Evolutionary conservation across 169 alveolate genomes (phyloP).

Genomic region (Plasmodium gonderi): DNA sequence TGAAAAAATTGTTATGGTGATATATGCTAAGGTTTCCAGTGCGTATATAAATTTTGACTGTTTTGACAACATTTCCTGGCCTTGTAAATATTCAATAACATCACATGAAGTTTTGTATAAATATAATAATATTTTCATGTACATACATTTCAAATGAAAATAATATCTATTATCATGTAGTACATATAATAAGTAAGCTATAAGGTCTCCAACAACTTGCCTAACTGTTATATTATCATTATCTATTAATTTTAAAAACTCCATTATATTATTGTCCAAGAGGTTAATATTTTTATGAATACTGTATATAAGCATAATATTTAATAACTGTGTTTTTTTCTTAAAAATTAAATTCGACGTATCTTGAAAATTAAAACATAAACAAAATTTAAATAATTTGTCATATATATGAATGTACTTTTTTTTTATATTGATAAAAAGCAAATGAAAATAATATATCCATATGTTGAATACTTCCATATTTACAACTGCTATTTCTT

Average conservation of each 20-base stretch:
- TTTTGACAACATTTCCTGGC: conserved; percentile 10
- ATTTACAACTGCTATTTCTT: conserved; percentile 60
- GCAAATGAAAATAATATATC: conserved; percentile 64
- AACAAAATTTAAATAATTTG: conserved; percentile 45
- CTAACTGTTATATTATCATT: conserved; percentile 67
- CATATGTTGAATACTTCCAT: conserved; percentile 56
- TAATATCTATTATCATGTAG: conserved; percentile 46
- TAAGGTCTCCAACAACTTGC: conserved; percentile 44
- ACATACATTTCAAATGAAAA: conserved; percentile 39
- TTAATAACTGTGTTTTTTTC: conserved; percentile 45
- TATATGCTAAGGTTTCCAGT: conserved; percentile 56
- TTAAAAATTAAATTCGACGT: conserved; percentile 49
- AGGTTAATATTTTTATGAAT: conserved; percentile 52
- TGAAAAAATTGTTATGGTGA: conserved; percentile 31
- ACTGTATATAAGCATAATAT: conserved; percentile 61
- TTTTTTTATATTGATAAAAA: conserved; percentile 65
- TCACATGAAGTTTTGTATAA: conserved; percentile 5
- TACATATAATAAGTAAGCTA: conserved; percentile 32
- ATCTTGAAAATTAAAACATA: conserved; percentile 42
- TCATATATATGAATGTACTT: conserved; percentile 47
- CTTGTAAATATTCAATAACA: conserved; percentile 42
- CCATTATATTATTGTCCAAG: conserved; percentile 22
- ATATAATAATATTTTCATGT: conserved; percentile 26
- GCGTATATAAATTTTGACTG: conserved; percentile 45
- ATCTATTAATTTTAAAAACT: conserved; percentile 29